These are phyloP conservation scores for Cystobasidium slooffiae DNA, from an alignment of 1,284 basidiomycete species.

Conservation along the genomic window DNA sequence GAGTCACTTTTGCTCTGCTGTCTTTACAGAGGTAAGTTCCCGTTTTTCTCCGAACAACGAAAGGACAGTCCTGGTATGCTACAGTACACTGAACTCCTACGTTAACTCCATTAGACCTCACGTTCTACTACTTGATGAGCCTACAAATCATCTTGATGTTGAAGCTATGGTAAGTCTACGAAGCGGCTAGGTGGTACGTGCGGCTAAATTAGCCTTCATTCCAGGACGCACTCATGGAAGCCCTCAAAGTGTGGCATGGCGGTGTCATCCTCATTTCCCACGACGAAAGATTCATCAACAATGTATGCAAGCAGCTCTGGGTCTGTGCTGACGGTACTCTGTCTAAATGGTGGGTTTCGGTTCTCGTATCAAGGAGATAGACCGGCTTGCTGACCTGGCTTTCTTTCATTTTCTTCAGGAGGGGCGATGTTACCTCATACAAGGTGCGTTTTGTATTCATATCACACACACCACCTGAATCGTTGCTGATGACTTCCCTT, in stretches of 20 bases:
- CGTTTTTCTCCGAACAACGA: background rate
- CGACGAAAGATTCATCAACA: slow-evolving; percentile 60
- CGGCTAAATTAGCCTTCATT: background rate
- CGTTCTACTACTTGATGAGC: slow-evolving; percentile 84
- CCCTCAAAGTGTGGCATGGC: slow-evolving; percentile 89
- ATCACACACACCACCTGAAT: background rate
- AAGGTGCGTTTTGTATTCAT: slow-evolving; percentile 18
- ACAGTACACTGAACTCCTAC: background rate
- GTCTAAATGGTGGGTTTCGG: slow-evolving; percentile 28
- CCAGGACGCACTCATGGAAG: slow-evolving; percentile 84
- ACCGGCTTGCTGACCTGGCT: background rate
- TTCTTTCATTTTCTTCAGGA: background rate
- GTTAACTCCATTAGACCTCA: slow-evolving; percentile 63
- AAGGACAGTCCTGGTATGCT: background rate
- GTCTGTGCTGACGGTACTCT: slow-evolving; percentile 77
- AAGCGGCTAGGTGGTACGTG: background rate
- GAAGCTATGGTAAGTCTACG: slow-evolving; percentile 62
- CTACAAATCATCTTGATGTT: slow-evolving; percentile 97
- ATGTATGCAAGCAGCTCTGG: slow-evolving; percentile 69
- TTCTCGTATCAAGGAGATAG: background rate
- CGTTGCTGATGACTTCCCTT: background rate
- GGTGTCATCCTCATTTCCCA: slow-evolving; percentile 85
- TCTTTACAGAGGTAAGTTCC: slow-evolving; percentile 69
- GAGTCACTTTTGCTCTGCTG: slow-evolving; percentile 92
- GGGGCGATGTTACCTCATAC: slow-evolving; percentile 39